These are phyloP conservation scores for Teunomyces atbi DNA, from an alignment of 805 yeast genomes.

Conservation along the genomic window DNA sequence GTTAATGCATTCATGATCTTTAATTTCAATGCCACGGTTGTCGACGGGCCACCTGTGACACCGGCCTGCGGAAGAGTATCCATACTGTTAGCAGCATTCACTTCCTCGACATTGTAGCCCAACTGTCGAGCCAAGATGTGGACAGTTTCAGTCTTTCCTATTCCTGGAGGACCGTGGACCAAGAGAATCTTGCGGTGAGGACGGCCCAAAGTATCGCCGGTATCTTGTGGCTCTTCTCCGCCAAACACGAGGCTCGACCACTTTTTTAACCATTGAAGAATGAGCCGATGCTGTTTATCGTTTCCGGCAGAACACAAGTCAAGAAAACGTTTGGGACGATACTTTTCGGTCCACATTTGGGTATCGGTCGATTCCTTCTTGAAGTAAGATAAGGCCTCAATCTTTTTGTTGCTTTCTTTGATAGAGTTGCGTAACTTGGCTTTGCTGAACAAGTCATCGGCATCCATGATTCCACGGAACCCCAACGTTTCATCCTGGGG, in stretches of 20 bases:
- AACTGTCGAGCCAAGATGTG: conserved; percentile 80
- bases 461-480: conserved; percentile 9
- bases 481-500: background rate
- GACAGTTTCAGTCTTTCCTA: conserved; percentile 88
- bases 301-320: conserved; percentile 46
- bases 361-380: background rate
- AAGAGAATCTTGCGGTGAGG: conserved; percentile 59
- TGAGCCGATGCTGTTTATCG: conserved; percentile 37
- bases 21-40: conserved; percentile 30
- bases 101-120: conserved; percentile 77
- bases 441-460: conserved; percentile 12
- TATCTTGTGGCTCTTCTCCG: conserved; percentile 13
- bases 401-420: conserved; percentile 5
- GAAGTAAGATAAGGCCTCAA: background rate
- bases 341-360: conserved; percentile 40
- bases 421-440: conserved; percentile 10
- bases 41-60: conserved; percentile 14
- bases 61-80: conserved; percentile 31
- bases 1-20: conserved; percentile 56
- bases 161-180: conserved; percentile 90
- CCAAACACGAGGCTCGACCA: conserved; percentile 37
- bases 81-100: conserved; percentile 66
- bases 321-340: conserved; percentile 33
- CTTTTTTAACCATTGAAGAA: conserved; percentile 40
- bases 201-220: conserved; percentile 31